These are phyloP conservation scores for Cystobasidiopsis lactophilus DNA, from an alignment of 768 basidiomycete species.

Conservation along the genomic window DNA sequence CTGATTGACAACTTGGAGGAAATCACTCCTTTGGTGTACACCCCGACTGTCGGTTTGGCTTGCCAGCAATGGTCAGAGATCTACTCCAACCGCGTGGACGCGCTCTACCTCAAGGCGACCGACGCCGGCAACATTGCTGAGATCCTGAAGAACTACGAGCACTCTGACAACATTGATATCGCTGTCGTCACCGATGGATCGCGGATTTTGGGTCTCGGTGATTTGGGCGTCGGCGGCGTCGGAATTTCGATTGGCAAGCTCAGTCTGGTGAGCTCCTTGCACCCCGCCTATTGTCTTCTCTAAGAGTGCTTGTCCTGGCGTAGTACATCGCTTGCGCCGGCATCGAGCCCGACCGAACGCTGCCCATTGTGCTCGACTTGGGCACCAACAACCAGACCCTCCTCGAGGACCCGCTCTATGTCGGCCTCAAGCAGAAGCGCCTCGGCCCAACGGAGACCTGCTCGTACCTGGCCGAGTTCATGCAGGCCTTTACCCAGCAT, in stretches of 20 bases:
- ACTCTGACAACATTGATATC: constrained; percentile 52
- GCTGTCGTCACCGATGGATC: constrained; percentile 86
- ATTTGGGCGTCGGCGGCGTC: constrained; percentile 22
- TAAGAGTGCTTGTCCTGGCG: too few species aligned
- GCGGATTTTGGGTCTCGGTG: constrained; percentile 62
- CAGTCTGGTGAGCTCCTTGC: too few species aligned
- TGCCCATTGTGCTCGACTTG: constrained; percentile 69
- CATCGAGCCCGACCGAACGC: constrained; percentile 24
- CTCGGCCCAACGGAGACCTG: constrained; percentile 36
- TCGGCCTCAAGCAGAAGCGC: constrained; percentile 56
- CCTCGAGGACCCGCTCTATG: constrained; percentile 69
- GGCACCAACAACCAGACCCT: constrained; percentile 66
- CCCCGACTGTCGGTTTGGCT: constrained; percentile 9
- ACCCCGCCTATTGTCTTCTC: too few species aligned
- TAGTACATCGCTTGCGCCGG: constrained; percentile 1
- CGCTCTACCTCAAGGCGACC: neutral
- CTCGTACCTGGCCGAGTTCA: constrained; percentile 82
- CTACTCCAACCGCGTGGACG: constrained; percentile 9
- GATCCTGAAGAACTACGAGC: constrained; percentile 35
- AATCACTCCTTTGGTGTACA: constrained; percentile 13
- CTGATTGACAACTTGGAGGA: constrained; percentile 42
- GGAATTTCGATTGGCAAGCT: constrained; percentile 72
- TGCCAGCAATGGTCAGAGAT: constrained; percentile 17
- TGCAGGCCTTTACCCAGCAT: constrained; percentile 48
- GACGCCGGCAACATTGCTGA: constrained; percentile 40